These are phyloP conservation scores for Phialophora verrucosa DNA, from an alignment of 2,329 filamentous ascomycete species.

Conservation along the genomic window DNA sequence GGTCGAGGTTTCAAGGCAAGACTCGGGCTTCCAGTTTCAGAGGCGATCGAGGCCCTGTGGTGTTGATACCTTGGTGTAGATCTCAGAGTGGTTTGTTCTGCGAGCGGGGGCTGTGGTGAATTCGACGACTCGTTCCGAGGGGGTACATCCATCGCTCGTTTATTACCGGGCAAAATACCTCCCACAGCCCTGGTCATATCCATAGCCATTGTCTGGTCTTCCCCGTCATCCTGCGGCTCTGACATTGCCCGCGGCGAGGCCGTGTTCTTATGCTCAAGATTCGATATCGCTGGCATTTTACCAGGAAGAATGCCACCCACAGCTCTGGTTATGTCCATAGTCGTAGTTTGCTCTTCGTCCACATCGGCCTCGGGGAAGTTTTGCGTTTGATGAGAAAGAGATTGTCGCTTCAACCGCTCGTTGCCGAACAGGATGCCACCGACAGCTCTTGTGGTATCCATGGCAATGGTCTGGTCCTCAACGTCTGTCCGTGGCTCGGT, in stretches of 20 bases:
- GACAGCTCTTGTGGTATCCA: constrained; percentile 71
- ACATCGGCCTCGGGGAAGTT: constrained; percentile 44
- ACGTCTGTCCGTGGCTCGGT: constrained; percentile 46
- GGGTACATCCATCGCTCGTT: constrained; percentile 9
- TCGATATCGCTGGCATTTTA: constrained; percentile 51
- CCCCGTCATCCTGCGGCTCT: constrained; percentile 24
- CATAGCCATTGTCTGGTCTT: constrained; percentile 64
- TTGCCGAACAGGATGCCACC: constrained; percentile 61
- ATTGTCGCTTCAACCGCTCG: constrained; percentile 53
- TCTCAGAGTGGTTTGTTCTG: constrained; percentile 23
- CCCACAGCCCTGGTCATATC: constrained; percentile 71
- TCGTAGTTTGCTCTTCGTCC: constrained; percentile 55
- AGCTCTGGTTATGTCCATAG: constrained; percentile 71
- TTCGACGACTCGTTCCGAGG: constrained; percentile 33
- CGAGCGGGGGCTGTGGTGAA: constrained; percentile 40
- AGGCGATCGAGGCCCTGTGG: constrained; percentile 47
- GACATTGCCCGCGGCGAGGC: not conserved
- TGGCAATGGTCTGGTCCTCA: constrained; percentile 60
- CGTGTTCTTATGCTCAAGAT: no score
- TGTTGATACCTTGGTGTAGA: constrained; percentile 35
- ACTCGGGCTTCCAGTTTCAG: constrained; percentile 61
- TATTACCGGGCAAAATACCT: constrained; percentile 57
- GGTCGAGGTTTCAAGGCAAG: constrained; percentile 57
- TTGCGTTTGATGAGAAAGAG: constrained; percentile 41
- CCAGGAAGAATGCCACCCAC: constrained; percentile 65